These are phyloP conservation scores for Myriangium duriaei DNA, from an alignment of 2,329 filamentous ascomycete species.

Conservation along the genomic window DNA sequence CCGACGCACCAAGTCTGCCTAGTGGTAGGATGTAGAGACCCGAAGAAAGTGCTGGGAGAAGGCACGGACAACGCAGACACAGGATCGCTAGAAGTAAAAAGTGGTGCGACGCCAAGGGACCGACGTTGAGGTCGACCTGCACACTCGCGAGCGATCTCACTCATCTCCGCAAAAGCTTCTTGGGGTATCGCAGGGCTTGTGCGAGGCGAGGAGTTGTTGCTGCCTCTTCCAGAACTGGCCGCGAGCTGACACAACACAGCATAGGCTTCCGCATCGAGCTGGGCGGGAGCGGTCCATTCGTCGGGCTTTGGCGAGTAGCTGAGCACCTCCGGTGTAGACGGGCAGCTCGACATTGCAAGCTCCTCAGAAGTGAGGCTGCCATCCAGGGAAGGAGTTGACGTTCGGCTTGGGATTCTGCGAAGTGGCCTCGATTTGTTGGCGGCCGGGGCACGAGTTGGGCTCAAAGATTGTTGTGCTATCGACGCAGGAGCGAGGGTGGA, in stretches of 20 bases:
- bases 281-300: slow-evolving; percentile 48
- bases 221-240: slow-evolving; percentile 28
- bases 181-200: slow-evolving; percentile 27
- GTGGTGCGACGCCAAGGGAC: slow-evolving; percentile 6
- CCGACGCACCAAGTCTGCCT: slow-evolving; percentile 69
- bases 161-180: slow-evolving; percentile 43
- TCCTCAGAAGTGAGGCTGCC: slow-evolving; percentile 83
- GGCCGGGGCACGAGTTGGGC: slow-evolving; percentile 45
- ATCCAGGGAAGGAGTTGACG: slow-evolving; percentile 77
- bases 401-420: slow-evolving; percentile 54
- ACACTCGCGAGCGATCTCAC: slow-evolving; percentile 40
- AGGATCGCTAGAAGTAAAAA: slow-evolving; percentile 39
- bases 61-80: slow-evolving; percentile 78
- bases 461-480: slow-evolving; percentile 29
- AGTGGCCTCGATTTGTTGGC: slow-evolving; percentile 49
- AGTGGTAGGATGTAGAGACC: slow-evolving; percentile 61
- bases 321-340: slow-evolving; percentile 65
- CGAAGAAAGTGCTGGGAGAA: slow-evolving; percentile 86
- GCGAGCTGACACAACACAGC: slow-evolving; percentile 67
- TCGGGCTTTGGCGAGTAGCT: slow-evolving; percentile 40
- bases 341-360: slow-evolving; percentile 68
- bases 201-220: slow-evolving; percentile 10
- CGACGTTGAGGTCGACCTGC: slow-evolving; percentile 7
- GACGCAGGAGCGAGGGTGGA: slow-evolving; percentile 35
- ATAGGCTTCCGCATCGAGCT: slow-evolving; percentile 66